A percentile compares a stretch with the other conserved stretches of the same genome.
These are phyloP conservation scores for Tricholoma furcatifolium DNA, from an alignment of 768 basidiomycete genomes.

Conservation along the genomic window DNA sequence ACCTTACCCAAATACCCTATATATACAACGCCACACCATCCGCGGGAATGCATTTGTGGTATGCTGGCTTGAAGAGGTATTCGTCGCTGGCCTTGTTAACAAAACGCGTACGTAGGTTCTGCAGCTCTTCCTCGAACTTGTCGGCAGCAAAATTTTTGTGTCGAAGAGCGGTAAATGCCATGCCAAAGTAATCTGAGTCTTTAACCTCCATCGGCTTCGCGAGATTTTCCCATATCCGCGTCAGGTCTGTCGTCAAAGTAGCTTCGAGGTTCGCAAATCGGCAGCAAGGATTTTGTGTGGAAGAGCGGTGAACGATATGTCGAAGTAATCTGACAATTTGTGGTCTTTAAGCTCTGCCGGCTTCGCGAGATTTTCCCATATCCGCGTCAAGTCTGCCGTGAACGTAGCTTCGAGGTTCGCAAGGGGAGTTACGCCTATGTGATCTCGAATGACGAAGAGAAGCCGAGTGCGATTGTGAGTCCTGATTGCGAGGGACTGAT, in stretches of 20 bases:
- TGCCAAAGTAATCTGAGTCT: conserved; percentile 90
- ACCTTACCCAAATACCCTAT: conserved; percentile 92
- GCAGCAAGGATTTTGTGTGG: conserved; percentile 94
- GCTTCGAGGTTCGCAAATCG: conserved; percentile 78
- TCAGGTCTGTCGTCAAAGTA: conserved; percentile 86
- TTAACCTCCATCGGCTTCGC: conserved; percentile 87
- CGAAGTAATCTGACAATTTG: conserved; percentile 90
- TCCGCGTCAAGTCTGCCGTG: conserved; percentile 80
- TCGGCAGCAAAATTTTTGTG: conserved; percentile 93
- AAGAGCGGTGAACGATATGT: conserved; percentile 87
- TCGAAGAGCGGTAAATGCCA: conserved; percentile 88
- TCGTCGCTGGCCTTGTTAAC: conserved; percentile 61
- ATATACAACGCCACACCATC: conserved; percentile 97
- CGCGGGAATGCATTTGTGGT: conserved; percentile 97
- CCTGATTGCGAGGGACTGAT: conserved; percentile 1
- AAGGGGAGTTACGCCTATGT: conserved; percentile 65
- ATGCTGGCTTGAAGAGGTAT: conserved; percentile 87
- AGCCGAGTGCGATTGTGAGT: conserved; percentile 78
- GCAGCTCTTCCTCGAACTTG: conserved; percentile 82
- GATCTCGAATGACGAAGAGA: conserved; percentile 97
- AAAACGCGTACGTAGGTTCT: conserved; percentile 74
- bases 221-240: conserved; percentile 88
- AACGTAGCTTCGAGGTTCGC: conserved; percentile 87
- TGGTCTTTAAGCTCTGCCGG: conserved; percentile 78
- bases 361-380: conserved; percentile 92